Conservation (phyloP, 495 filamentous ascomycete genomes). For the Acidomyces sp. region DNA sequence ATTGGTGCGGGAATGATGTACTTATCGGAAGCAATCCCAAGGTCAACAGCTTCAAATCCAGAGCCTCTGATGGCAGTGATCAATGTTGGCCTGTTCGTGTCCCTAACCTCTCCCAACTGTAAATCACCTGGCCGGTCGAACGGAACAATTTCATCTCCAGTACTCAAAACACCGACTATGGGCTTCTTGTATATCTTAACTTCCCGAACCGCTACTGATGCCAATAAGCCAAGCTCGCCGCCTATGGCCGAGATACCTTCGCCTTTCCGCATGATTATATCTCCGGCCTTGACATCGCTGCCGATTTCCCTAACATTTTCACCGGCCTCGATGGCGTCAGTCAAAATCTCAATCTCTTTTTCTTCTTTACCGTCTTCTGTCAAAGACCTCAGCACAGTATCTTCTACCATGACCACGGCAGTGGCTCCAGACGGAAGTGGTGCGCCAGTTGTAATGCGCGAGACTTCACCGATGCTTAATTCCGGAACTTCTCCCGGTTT, state of each 20-base stretch:
- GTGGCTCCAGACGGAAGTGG: conserved; percentile 80
- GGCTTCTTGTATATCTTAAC: conserved; percentile 69
- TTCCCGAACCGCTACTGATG: conserved; percentile 62
- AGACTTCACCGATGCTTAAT: conserved; percentile 60
- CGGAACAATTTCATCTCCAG: conserved; percentile 84
- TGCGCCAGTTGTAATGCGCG: conserved; percentile 87
- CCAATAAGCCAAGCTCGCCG: conserved; percentile 80
- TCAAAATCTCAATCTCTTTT: conserved; percentile 70
- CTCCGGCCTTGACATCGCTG: conserved; percentile 62
- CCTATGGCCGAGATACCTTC: conserved; percentile 70
- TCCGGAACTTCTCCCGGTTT: conserved; percentile 45
- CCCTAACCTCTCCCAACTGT: conserved; percentile 70
- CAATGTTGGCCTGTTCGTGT: conserved; percentile 81
- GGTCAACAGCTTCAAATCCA: conserved; percentile 68
- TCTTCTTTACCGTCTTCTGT: conserved; percentile 78
- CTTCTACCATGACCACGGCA: conserved; percentile 95
- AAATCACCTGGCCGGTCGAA: conserved; percentile 52
- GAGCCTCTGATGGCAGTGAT: conserved; percentile 61
- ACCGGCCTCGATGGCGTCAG: conserved; percentile 54
- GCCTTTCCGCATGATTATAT: conserved; percentile 58
- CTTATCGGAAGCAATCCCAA: conserved; percentile 78
- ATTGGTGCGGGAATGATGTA: conserved; percentile 17
- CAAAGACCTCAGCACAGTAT: conserved; percentile 58
- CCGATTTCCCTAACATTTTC: conserved; percentile 89
- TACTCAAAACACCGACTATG: conserved; percentile 76